These are phyloP conservation scores for Crithidia sp. DNA, from an alignment of 208 protist species.

Conservation along the genomic window DNA sequence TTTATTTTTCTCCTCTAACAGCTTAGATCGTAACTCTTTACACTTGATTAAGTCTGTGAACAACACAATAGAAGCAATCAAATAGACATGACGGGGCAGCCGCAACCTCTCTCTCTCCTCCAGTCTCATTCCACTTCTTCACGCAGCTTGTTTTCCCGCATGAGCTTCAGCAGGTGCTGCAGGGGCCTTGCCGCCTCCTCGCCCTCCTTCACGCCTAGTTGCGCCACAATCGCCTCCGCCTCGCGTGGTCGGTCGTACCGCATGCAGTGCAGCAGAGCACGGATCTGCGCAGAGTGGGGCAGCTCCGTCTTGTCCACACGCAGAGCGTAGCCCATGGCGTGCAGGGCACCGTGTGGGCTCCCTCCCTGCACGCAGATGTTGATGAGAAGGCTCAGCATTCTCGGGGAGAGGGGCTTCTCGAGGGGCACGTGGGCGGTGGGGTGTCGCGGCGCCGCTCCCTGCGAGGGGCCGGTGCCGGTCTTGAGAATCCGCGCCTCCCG, in stretches of 20 bases:
- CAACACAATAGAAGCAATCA: too few species aligned
- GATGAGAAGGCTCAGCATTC: slow-evolving; percentile 73
- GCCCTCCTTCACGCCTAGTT: slow-evolving; percentile 46
- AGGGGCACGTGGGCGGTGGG: slow-evolving; percentile 25
- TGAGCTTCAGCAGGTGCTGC: slow-evolving; percentile 47
- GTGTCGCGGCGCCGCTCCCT: slow-evolving; percentile 36
- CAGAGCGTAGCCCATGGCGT: slow-evolving; percentile 69
- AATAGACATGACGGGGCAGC: too few species aligned
- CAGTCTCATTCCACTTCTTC: not conserved
- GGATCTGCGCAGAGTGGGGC: slow-evolving; percentile 58
- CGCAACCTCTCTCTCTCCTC: not conserved
- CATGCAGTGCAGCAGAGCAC: slow-evolving; percentile 78
- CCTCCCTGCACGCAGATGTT: slow-evolving; percentile 80
- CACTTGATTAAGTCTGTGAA: too few species aligned
- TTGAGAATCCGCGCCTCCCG: slow-evolving; percentile 51
- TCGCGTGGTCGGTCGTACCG: slow-evolving; percentile 74
- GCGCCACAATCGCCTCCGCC: slow-evolving; percentile 70
- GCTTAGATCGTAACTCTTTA: too few species aligned
- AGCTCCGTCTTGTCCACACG: slow-evolving; percentile 72
- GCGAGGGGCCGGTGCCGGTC: slow-evolving; percentile 67
- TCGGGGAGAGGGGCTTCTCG: slow-evolving; percentile 41
- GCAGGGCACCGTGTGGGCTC: slow-evolving; percentile 70
- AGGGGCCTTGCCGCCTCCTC: slow-evolving; percentile 48
- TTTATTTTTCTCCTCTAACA: too few species aligned
- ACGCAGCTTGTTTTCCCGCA: slow-evolving; percentile 22